These are phyloP conservation scores for Dioscorea dumetorum DNA, from an alignment of 106 monocot species.

Conservation along the genomic window DNA sequence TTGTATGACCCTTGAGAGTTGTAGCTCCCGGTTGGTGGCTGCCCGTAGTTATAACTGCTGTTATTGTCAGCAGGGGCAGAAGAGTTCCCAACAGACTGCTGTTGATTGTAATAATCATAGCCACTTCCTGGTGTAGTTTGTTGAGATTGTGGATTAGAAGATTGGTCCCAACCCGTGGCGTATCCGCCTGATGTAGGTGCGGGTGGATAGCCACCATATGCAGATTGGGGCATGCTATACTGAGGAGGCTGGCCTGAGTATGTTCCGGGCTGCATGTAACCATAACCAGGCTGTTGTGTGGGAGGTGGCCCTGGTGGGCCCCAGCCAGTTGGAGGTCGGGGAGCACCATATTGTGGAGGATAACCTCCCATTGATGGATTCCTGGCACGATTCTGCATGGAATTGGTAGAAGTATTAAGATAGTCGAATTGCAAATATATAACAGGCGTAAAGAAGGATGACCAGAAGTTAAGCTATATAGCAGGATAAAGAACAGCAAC, in stretches of 20 bases:
- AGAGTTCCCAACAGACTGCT: conserved; percentile 12
- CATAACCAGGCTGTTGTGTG: conserved; percentile 59
- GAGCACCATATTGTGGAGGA: conserved; percentile 39
- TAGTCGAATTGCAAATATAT: too few relatives aligned
- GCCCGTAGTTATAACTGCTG: conserved; percentile 49
- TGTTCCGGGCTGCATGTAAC: conserved; percentile 70
- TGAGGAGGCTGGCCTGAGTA: conserved; percentile 67
- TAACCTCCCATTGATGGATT: conserved; percentile 51
- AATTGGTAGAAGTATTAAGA: background rate
- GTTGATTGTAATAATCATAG: conserved; percentile 67
- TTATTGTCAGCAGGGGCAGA: conserved; percentile 32
- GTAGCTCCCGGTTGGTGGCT: conserved; percentile 27
- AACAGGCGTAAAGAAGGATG: too few relatives aligned
- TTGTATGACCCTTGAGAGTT: conserved; percentile 43
- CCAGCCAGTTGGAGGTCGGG: conserved; percentile 55
- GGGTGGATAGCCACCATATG: conserved; percentile 50
- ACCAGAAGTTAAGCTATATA: too few relatives aligned
- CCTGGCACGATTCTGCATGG: conserved; percentile 51
- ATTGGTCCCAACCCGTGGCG: conserved; percentile 60
- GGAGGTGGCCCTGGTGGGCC: conserved; percentile 46
- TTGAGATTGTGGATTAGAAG: conserved; percentile 36
- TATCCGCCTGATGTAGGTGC: conserved; percentile 32
- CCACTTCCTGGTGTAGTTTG: conserved; percentile 23
- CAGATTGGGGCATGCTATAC: conserved; percentile 44
- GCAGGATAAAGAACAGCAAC: too few relatives aligned